Conservation (phyloP, 768 basidiomycete species). For the Termitomyces sp. region DNA sequence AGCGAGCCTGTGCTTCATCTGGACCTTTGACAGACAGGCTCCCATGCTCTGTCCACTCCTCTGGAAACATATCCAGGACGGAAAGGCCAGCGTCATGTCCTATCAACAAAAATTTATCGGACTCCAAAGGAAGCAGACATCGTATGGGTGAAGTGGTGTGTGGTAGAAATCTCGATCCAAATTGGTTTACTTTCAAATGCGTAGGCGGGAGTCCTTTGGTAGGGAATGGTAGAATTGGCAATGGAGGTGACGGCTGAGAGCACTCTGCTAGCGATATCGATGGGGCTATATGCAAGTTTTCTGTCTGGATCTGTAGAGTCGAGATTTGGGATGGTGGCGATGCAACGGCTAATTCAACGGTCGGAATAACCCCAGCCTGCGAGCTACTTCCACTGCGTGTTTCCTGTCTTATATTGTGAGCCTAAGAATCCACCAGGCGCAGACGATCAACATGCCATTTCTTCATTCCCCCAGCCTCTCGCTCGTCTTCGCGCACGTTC, state of each 20-base stretch:
- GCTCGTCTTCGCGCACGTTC: slow-evolving; percentile 53
- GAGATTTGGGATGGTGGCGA: slow-evolving; percentile 5
- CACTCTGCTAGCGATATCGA: slow-evolving; percentile 18
- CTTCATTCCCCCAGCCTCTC: slow-evolving; percentile 68
- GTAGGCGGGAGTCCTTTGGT: slow-evolving; percentile 55
- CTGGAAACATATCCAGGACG: slow-evolving; percentile 79
- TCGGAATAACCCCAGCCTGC: slow-evolving; percentile 5
- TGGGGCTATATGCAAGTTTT: slow-evolving; percentile 29
- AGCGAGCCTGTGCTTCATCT: slow-evolving; percentile 62
- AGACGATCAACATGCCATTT: slow-evolving; percentile 17
- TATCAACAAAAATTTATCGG: slow-evolving; percentile 65
- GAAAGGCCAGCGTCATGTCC: slow-evolving; percentile 80
- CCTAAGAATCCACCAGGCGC: neutral
- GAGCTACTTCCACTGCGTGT: neutral
- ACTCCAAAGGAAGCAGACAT: slow-evolving; percentile 67
- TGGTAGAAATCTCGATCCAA: slow-evolving; percentile 84
- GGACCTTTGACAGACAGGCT: slow-evolving; percentile 54
- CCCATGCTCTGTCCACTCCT: slow-evolving; percentile 59
- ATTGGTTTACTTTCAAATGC: slow-evolving; percentile 67
- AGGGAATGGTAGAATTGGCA: slow-evolving; percentile 39
- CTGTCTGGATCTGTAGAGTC: slow-evolving; percentile 40
- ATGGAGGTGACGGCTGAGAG: slow-evolving; percentile 24
- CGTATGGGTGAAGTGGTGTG: slow-evolving; percentile 74
- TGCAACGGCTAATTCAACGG: slow-evolving; percentile 4
- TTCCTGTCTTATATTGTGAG: neutral